These are phyloP conservation scores for Diaporthe citri DNA, from an alignment of 2,329 filamentous ascomycete genomes.

Conservation along the genomic window DNA sequence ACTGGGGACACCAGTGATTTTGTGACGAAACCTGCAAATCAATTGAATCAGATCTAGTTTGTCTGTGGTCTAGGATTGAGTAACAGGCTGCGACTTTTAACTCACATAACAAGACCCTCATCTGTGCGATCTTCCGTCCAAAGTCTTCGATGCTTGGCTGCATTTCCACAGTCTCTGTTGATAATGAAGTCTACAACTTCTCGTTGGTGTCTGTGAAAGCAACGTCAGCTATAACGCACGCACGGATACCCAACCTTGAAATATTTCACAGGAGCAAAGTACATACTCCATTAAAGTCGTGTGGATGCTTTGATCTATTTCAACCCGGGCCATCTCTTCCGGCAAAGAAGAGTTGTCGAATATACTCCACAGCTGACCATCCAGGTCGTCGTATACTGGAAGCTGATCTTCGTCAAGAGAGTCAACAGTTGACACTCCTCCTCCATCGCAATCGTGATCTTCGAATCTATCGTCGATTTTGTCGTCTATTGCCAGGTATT, in stretches of 20 bases:
- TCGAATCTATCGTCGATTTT: conserved; percentile 9
- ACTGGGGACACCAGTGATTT: conserved; percentile 22
- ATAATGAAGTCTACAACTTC: not conserved
- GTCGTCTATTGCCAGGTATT: conserved; percentile 40
- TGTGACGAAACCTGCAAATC: conserved; percentile 3
- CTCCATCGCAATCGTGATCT: not conserved
- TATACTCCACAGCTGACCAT: not conserved
- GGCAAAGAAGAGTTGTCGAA: not conserved
- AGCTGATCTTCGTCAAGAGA: not conserved
- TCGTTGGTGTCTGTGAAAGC: not conserved
- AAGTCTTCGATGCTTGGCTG: not conserved
- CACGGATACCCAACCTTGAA: not conserved
- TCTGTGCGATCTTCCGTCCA: not conserved
- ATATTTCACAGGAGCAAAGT: not conserved
- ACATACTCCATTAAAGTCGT: not conserved
- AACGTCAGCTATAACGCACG: not conserved
- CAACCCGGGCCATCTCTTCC: not conserved
- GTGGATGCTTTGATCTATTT: not conserved
- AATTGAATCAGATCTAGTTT: not conserved
- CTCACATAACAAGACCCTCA: not conserved
- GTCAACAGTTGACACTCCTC: not conserved
- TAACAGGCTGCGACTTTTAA: not conserved
- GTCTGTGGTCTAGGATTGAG: not conserved
- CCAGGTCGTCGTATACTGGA: not conserved
- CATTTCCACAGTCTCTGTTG: not conserved